Evolutionary conservation across 768 basidiomycete species (phyloP), one percentile per base, ranked within the genome.

Genomic region (Termitomyces sp.): DNA sequence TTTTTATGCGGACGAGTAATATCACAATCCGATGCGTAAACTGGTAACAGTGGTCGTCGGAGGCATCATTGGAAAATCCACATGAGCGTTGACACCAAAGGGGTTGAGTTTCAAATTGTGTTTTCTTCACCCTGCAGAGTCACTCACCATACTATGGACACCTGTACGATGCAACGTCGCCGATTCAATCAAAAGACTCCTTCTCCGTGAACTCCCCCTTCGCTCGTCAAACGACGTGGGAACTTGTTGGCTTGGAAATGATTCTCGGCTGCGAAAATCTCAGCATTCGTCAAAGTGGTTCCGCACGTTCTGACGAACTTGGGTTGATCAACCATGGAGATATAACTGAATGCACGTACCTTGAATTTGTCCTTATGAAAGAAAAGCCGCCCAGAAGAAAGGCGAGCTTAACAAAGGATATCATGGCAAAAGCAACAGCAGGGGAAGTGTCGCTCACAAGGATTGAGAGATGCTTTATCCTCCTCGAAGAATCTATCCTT

Each of bases 201-300:
- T 89, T n/a, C 86, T 87, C 10, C 71, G 76, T 40, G 68, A 78
- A 37, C 78, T 87, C 88, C 88, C 4, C 85, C 88, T 1, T 79
- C 85, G 20, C 82, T 92, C 4, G 79, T 80, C 20, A 72, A 74
- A 3, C 72, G 73, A 20, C 78, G 86, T 1, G 86, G 84, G 29
- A 91, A 83, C 34, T 60, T 59, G 60, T 65, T 56, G 25, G 53
- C 58, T 49, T 60, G 60, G 51, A 68, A 68, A 59, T 69, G 67
- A 29, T 51, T 53, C 43, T 69, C 68, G 9, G 64, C 62, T 15
- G 63, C 62, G 20, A 48, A 45, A 38, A 66, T 43, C 45, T 64
- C 54, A 31, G 56, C 57, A 31, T 42, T 40, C 17, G 54, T 8
- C 54, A 42, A n/a, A n/a, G 10, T 11, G 4, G 54, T 55, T 32